A percentile compares a stretch with the other conserved stretches of the same genome.
These are phyloP conservation scores for Oryza rufipogon DNA, from an alignment of 176 grass and related monocot species.

Conservation along the genomic window DNA sequence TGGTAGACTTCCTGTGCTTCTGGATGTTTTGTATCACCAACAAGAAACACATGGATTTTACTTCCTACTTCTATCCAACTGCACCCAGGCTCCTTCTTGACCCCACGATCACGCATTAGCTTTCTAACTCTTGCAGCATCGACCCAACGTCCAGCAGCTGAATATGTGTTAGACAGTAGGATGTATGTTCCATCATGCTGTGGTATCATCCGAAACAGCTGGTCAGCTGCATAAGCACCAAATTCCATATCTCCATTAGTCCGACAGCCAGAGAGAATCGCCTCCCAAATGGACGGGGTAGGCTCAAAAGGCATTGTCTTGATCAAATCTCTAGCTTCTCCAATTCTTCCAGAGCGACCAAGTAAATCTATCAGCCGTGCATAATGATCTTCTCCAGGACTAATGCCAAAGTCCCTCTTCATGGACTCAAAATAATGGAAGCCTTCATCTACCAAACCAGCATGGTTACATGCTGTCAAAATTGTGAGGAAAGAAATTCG, in stretches of 20 bases:
- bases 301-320: slow-evolving; percentile 78
- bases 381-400: slow-evolving; percentile 86
- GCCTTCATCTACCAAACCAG: slow-evolving; percentile 75
- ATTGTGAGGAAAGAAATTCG: slow-evolving; percentile 80
- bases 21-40: slow-evolving; percentile 76
- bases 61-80: slow-evolving; percentile 93
- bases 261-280: slow-evolving; percentile 68
- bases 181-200: slow-evolving; percentile 90
- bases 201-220: slow-evolving; percentile 73
- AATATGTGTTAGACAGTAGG: slow-evolving; percentile 86
- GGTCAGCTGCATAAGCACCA: slow-evolving; percentile 66
- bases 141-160: slow-evolving; percentile 71
- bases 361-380: slow-evolving; percentile 77
- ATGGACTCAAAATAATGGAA: slow-evolving; percentile 88
- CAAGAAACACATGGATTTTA: slow-evolving; percentile 83
- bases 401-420: slow-evolving; percentile 71
- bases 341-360: slow-evolving; percentile 70
- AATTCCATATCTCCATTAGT: slow-evolving; percentile 68
- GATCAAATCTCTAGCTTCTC: slow-evolving; percentile 69
- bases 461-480: slow-evolving; percentile 84
- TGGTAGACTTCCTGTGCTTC: slow-evolving; percentile 63
- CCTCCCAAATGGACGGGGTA: slow-evolving; percentile 75
- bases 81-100: slow-evolving; percentile 97
- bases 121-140: slow-evolving; percentile 85
- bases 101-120: slow-evolving; percentile 89